Base-by-base conservation (phyloP, 805 yeast genomes). In the Yamadazyma paraphyllophila region DNA sequence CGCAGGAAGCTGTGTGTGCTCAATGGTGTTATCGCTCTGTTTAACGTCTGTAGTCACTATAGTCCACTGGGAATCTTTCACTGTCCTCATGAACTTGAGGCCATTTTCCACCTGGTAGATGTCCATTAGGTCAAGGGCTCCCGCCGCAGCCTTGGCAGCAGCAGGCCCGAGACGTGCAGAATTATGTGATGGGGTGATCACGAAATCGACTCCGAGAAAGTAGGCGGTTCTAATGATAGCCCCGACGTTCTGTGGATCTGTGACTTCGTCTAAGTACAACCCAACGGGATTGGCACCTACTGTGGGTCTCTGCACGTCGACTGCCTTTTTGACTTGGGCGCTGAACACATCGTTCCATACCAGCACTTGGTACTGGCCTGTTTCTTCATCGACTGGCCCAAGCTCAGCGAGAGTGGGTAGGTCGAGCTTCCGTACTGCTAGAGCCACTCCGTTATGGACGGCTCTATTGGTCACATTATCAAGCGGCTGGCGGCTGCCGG, bases 171-270 rank as follows among this genome's bases (percentile, higher is more conserved):
- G 62, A 13, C 83, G 78, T 0, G 96, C 88, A 55, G 87, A 78
- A 57, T 87, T 84, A 41, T 76, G 77, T 30, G 78, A 81, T 1
- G 95, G 84, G 36, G 84, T 65, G 1, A 85, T 80, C 5, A 88
- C 67, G 57, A 88, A 85, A 63, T 90, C 96, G 2, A 76, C 96
- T 7, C 96, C 96, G 11, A 89, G 69, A 64, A 75, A 89, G 65
- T 82, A 85, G 0, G 95, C 92, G 2, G 90, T 78, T 59, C 97
- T 70, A 25, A 87, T 65, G 36, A 89, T 80, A 17, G 92, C 94
- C 7, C 97, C 97, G 54, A 88, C 71, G 60, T 89, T 89, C 60
- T 88, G 95, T 0, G 96, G 92, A 61, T 89, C 96, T 11, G 87
- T 80, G 36, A 90, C 74, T 47, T 86, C 88, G 62, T 89, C 96